Base-by-base conservation (phyloP, 495 filamentous ascomycete species). In the Aspergillus mulundensis region DNA sequence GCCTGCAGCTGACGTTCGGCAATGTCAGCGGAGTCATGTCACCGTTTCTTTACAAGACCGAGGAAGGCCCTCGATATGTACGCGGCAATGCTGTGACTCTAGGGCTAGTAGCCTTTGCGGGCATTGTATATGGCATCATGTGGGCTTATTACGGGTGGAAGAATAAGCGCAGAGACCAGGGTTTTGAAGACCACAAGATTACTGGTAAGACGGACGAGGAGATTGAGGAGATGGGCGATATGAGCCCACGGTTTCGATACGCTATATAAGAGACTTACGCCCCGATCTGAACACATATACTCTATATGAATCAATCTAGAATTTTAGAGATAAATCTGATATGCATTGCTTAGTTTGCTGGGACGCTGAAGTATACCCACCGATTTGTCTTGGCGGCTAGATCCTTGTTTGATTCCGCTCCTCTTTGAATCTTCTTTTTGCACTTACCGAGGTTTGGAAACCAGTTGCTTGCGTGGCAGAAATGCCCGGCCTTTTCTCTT, bases 21-120 rank as follows among this genome's bases (percentile, higher is more conserved):
- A 90, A 90, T 63, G 66, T 76, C 12, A 77, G 79, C 24, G 87
- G 87, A 0, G 85, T 91, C 53, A 84, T 88, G 82, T 76, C 84
- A 2, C 79, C 82, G 0, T 89, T 88, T 53, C 53, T 78, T 18
- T 78, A 76, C 55, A 69, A 66, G 24, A 71, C 59, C 18, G 50
- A 63, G 8, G 73, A 78, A 53, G 71, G 63, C 0, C 76, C 74
- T 7, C 69, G 67, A 6, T 78, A 70, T 58, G 66, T 75, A 16
- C 61, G 67, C 18, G 75, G 75, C 18, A 75, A 77, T 59, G 73
- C 72, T 1, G 71, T 77, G 10, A 74, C 72, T 1, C 76, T 89
- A 58, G 75, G 42, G 14, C 71, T 61, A 50, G 72, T 75, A 1
- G 72, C 65, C 0, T 73, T 74, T 53, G 66, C 71, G 5, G 67